Percentiles rank a stretch among this genome's conserved stretches.
Conservation (phyloP, 306 rosid species). For the Rosa multiflora region DNA sequence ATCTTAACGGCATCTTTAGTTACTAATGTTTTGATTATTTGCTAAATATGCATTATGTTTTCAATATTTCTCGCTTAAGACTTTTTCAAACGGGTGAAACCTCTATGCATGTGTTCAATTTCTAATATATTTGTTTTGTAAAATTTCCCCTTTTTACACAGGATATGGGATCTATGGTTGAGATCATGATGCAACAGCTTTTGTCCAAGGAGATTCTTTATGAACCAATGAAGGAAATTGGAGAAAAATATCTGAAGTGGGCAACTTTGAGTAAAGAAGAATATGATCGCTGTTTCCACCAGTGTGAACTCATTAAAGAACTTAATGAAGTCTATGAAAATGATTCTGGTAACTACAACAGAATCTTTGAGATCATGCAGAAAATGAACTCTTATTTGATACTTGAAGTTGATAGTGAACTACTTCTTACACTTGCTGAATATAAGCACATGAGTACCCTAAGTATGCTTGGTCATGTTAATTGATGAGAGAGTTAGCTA, state of each 20-base stretch:
- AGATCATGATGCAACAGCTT: constrained; percentile 96
- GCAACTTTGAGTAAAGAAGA: no score
- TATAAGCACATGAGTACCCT: no score
- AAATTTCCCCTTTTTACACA: constrained; percentile 21
- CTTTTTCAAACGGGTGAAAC: neutral
- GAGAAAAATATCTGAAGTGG: constrained; percentile 96
- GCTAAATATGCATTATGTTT: neutral
- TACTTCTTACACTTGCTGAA: no score
- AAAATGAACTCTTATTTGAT: no score
- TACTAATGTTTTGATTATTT: neutral
- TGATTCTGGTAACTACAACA: no score
- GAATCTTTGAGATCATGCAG: no score
- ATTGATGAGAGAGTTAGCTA: no score
- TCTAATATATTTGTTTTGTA: neutral
- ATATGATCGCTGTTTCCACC: no score
- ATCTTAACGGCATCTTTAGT: neutral
- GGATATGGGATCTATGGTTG: constrained; percentile 92
- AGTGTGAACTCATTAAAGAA: no score
- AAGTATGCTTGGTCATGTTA: no score
- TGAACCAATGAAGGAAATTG: constrained; percentile 97
- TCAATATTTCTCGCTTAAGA: neutral
- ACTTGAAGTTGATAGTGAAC: no score
- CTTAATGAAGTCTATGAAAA: no score
- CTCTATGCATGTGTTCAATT: neutral
- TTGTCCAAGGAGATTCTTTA: constrained; percentile 81